Percentiles rank a stretch among this genome's conserved stretches.
Evolutionary conservation across 257 asterid genomes (phyloP).

Genomic region (Petrea volubilis): DNA sequence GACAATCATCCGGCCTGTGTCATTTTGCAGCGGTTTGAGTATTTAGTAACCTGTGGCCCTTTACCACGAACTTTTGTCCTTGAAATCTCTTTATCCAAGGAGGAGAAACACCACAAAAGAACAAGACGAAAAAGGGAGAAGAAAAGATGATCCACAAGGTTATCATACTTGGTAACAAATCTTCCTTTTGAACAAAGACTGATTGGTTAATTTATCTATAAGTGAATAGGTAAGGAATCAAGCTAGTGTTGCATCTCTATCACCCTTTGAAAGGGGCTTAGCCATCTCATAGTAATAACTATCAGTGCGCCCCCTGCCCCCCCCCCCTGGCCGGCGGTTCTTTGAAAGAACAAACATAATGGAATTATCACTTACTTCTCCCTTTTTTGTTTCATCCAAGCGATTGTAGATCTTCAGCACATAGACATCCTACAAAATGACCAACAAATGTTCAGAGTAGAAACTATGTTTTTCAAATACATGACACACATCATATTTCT

Average conservation of each 20-base stretch:
- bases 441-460: slow-evolving; percentile 10
- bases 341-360: slow-evolving; percentile 9
- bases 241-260: slow-evolving; percentile 1
- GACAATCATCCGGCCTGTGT: neutral
- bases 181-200: neutral
- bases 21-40: neutral
- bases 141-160: slow-evolving; percentile 3
- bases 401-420: slow-evolving; percentile 88
- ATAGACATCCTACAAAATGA: slow-evolving; percentile 64
- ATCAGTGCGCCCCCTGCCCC: too few relatives aligned
- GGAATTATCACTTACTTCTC: slow-evolving; percentile 74
- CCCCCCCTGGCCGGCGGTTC: too few relatives aligned
- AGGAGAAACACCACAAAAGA: too few relatives aligned
- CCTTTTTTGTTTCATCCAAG: slow-evolving; percentile 87
- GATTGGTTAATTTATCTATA: slow-evolving; percentile 13
- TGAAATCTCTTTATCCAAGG: neutral
- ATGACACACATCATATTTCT: slow-evolving; percentile 7
- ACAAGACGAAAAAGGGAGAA: too few relatives aligned
- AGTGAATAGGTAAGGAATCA: neutral
- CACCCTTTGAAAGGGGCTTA: slow-evolving; percentile 1
- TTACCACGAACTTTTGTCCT: neutral
- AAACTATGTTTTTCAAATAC: neutral
- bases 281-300: slow-evolving; percentile 11
- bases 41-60: slow-evolving; percentile 1
- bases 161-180: neutral